Evolutionary conservation across 2,329 filamentous ascomycete genomes (phyloP).

Genomic region (Pseudogymnoascus verrucosus): DNA sequence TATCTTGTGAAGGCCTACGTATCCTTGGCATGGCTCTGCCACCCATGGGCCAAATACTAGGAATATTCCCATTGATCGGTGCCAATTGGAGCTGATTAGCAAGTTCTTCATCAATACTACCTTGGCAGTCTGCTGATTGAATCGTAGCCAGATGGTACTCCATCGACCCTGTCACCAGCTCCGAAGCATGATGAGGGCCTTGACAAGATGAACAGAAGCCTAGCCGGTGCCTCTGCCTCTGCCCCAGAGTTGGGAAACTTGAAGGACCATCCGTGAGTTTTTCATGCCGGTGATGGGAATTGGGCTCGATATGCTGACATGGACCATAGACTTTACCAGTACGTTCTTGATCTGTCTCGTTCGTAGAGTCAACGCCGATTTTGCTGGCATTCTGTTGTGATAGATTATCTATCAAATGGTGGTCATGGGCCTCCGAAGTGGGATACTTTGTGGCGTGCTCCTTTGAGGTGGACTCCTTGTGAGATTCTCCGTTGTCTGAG

Average conservation of each 20-base stretch:
- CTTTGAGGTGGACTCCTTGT: background rate
- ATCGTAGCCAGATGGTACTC: background rate
- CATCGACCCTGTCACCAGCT: background rate
- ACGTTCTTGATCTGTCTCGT: background rate
- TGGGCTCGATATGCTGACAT: background rate
- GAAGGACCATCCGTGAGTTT: background rate
- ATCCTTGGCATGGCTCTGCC: background rate
- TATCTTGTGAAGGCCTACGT: background rate
- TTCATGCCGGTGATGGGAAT: background rate
- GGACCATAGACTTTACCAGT: background rate
- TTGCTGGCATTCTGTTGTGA: background rate
- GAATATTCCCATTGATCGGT: background rate
- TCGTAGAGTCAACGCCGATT: background rate
- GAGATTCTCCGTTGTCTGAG: background rate
- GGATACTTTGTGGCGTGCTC: background rate
- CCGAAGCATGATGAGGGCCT: background rate
- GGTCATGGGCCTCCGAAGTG: background rate
- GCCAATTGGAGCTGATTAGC: background rate
- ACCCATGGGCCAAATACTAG: background rate
- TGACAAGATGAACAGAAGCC: background rate
- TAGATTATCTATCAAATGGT: background rate
- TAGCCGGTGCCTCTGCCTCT: background rate
- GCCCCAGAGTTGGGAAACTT: background rate
- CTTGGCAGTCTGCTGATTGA: background rate
- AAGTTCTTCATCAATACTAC: background rate